Evolutionary conservation across 2,329 filamentous ascomycete genomes (phyloP), one percentile per base, ranked within the genome.

Genomic region (Elsinoe perseae): DNA sequence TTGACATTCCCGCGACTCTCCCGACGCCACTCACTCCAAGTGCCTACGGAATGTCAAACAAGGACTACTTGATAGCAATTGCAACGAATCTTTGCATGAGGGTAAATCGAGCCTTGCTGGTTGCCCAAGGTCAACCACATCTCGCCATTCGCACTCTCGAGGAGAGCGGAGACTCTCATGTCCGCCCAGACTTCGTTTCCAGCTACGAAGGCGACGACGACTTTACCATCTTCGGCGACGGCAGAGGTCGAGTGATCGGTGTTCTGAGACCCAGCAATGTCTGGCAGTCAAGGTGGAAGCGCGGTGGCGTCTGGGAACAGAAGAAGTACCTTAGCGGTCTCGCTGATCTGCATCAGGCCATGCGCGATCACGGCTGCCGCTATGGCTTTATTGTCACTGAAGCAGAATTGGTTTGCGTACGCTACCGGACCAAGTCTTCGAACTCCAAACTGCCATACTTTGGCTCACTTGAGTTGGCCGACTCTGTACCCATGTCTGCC

Each of bases 381-480:
- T 97, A 96, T 70, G 92, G 92, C 56, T 97, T 95, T 77, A 92
- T 97, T 70, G 83, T 96, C 67, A 96, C 89, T 1, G 92, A 96
- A 73, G 95, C 95, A 64, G 92, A 97, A 73, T 83, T 96, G 7
- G 85, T 96, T 36, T 84, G 93, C 64, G 89, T 95, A 1, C 88
- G 91, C 65, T 88, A 87, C 62, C 90, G 91, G 54, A 75, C 74
- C 3, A 62, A 62, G 9, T 60, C 65, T 1, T 68, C 67, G 3
- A 67, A 70, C 56, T 65, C 66, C 38, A 69, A 70, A 7, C 83
- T 83, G 1, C 91, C 91, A 0, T 84, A 89, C 68, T 96, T 95
- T 66, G 91, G 92, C n/a, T 89, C 85, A 70, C 76, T 96, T 4
- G 91, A 97, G 70, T 79, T 95, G 25, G 76, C 79, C 0, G 67